Evolutionary conservation across 2,329 filamentous ascomycete genomes (phyloP).

Genomic region (Hirsutella rhossiliensis): DNA sequence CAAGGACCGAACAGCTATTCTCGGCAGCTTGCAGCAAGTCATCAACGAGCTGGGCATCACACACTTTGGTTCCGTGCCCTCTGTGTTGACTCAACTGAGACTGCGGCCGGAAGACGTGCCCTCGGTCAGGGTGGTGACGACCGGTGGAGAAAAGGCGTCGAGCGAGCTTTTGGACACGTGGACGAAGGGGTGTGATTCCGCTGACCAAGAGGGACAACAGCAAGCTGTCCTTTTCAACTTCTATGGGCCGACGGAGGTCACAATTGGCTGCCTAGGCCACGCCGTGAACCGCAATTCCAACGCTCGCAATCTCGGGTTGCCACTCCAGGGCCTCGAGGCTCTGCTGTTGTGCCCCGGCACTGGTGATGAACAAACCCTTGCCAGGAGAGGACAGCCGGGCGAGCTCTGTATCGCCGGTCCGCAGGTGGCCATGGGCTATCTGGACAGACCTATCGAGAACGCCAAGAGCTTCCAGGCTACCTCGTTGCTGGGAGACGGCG

Average conservation of each 20-base stretch:
- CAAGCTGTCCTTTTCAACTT: conserved; percentile 9
- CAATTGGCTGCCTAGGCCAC: conserved; percentile 38
- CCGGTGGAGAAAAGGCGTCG: conserved; percentile 52
- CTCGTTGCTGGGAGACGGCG: conserved; percentile 1
- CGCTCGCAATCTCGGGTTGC: conserved; percentile 8
- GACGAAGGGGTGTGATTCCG: conserved; percentile 41
- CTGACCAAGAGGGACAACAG: background rate
- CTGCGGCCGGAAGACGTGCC: conserved; percentile 43
- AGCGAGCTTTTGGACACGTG: conserved; percentile 47
- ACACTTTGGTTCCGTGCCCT: conserved; percentile 54
- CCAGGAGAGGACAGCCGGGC: conserved; percentile 15
- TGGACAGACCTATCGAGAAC: conserved; percentile 16
- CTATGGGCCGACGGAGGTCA: conserved; percentile 53
- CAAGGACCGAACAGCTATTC: conserved; percentile 3
- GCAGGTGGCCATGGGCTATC: conserved; percentile 31
- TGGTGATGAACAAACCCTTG: conserved; percentile 4
- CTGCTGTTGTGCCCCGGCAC: conserved; percentile 5
- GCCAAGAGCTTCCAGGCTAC: conserved; percentile 5
- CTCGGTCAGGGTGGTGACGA: conserved; percentile 51
- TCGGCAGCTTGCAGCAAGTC: conserved; percentile 16
- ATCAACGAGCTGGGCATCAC: conserved; percentile 45
- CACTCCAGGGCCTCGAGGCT: conserved; percentile 7
- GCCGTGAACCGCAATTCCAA: conserved; percentile 6
- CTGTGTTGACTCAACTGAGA: conserved; percentile 44
- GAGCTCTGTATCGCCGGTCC: conserved; percentile 33